These are phyloP conservation scores for Apiospora kogelbergensis DNA, from an alignment of 2,329 filamentous ascomycete genomes.

Conservation along the genomic window DNA sequence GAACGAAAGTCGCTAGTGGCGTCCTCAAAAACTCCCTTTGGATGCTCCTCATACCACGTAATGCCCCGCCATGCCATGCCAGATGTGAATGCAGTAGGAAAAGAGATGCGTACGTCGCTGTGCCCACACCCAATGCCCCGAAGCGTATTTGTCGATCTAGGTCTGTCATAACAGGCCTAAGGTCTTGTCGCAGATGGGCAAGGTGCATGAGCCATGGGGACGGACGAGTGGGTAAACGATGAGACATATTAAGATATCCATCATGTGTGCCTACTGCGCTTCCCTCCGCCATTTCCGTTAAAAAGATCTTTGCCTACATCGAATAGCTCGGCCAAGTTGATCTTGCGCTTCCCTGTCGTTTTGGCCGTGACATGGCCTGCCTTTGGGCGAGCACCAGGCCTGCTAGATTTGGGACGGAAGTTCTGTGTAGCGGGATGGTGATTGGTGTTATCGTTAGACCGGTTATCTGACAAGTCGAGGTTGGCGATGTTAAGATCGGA, in stretches of 20 bases:
- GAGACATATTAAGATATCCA: neutral
- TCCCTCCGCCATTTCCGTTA: slow-evolving; percentile 42
- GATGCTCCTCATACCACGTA: slow-evolving; percentile 11
- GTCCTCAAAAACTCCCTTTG: slow-evolving; percentile 11
- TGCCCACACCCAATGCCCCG: slow-evolving; percentile 3
- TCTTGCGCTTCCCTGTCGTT: slow-evolving; percentile 70
- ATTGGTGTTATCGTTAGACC: slow-evolving; percentile 36
- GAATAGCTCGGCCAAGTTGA: slow-evolving; percentile 75
- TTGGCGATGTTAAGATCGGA: slow-evolving; percentile 62
- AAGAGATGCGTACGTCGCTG: slow-evolving; percentile 1
- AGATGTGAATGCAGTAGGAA: slow-evolving; percentile 3
- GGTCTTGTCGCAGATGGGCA: neutral
- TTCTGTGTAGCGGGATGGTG: slow-evolving; percentile 30
- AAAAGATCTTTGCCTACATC: slow-evolving; percentile 66
- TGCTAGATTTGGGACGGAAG: slow-evolving; percentile 24
- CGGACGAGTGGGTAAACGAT: neutral
- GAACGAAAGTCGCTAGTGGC: slow-evolving; percentile 4
- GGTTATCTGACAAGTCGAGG: slow-evolving; percentile 55
- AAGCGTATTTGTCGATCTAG: neutral
- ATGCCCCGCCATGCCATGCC: slow-evolving; percentile 13
- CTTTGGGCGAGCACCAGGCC: slow-evolving; percentile 24
- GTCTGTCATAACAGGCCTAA: neutral
- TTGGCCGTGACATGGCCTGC: slow-evolving; percentile 55
- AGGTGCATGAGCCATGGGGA: neutral
- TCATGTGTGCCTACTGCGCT: slow-evolving; percentile 51